A percentile compares a stretch with the other conserved stretches of the same genome.
Conservation (phyloP, 1,284 basidiomycete species). For the Tremellales sp. region DNA sequence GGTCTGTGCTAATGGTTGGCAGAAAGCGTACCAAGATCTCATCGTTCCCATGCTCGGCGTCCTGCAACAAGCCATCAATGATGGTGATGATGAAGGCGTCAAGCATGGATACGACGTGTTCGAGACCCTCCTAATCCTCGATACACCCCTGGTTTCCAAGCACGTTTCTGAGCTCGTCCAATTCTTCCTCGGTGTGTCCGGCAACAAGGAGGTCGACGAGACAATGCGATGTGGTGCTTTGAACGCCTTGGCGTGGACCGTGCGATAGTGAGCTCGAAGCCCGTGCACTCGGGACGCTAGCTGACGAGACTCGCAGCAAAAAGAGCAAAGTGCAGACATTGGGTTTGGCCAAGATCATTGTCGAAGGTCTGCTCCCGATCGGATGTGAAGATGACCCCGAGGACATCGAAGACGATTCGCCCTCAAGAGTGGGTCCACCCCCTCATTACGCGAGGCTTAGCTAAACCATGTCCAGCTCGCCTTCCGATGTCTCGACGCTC, state of each 20-base stretch:
- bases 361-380: slow-evolving; percentile 90
- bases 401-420: slow-evolving; percentile 75
- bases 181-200: slow-evolving; percentile 83
- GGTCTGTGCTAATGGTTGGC: no score
- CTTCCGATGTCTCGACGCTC: slow-evolving; percentile 89
- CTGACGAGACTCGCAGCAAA: slow-evolving; percentile 61
- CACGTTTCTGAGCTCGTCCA: slow-evolving; percentile 83
- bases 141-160: slow-evolving; percentile 85
- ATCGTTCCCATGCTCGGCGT: slow-evolving; percentile 89
- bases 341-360: slow-evolving; percentile 78
- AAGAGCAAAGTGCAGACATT: slow-evolving; percentile 91
- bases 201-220: slow-evolving; percentile 71
- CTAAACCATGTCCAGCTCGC: slow-evolving; percentile 59
- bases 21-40: slow-evolving; percentile 83
- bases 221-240: slow-evolving; percentile 87
- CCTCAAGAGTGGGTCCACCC: slow-evolving; percentile 73
- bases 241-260: slow-evolving; percentile 93
- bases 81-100: slow-evolving; percentile 73
- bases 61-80: slow-evolving; percentile 80
- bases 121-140: slow-evolving; percentile 91
- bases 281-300: slow-evolving; percentile 12
- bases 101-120: slow-evolving; percentile 92
- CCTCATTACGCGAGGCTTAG: slow-evolving; percentile 3
- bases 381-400: slow-evolving; percentile 84
- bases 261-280: slow-evolving; percentile 66